Evolutionary conservation across 768 basidiomycete species (phyloP), one percentile per base, ranked within the genome.

Genomic region (Panaeolus cyanescens): DNA sequence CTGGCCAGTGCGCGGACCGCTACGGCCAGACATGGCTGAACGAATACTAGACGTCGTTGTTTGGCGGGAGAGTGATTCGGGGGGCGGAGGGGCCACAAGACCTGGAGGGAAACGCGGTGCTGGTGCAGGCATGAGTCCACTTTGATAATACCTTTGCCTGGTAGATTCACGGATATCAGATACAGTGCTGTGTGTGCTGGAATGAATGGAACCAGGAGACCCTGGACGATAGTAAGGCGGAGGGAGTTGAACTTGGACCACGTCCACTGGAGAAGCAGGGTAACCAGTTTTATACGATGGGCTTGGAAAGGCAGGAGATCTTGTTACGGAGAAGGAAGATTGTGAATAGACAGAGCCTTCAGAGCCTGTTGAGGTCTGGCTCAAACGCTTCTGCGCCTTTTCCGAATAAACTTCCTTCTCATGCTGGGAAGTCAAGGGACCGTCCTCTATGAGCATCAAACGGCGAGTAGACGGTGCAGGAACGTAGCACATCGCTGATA

Each of bases 401-500:
- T 70, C 67, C 4, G 59, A 28, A 17, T 50, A 25, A 19, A 50
- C 53, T 37, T 65, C 60, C 17, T 59, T 59, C 20, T 54, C 55
- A 34, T 67, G 58, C 19, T 60, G 60, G 19, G 67, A 55, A n/a
- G 65, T 63, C 32, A 71, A 5, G 25, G 25, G 53, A 6, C 65
- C 63, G 17, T 63, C 67, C 42, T 73, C 72, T 1, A 70, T 9
- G 45, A 28, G 71, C 34, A 73, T 69, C 19, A 61, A 59, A 12
- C 60, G 68, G 28, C 63, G 68, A 12, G 60, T 30, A n/a, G 71
- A 72, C 19, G 45, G 45, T 13, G 61, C 60, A 2, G 73, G 70
- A 7, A 75, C 59, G 55, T 71, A 69, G 17, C 70, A 70, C 72
- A 77, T 75, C 32, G 60, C 36, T 28, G 65, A 70, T 56, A 75